These are phyloP conservation scores for Asterophora lycoperdoides DNA, from an alignment of 768 basidiomycete species.

Conservation along the genomic window DNA sequence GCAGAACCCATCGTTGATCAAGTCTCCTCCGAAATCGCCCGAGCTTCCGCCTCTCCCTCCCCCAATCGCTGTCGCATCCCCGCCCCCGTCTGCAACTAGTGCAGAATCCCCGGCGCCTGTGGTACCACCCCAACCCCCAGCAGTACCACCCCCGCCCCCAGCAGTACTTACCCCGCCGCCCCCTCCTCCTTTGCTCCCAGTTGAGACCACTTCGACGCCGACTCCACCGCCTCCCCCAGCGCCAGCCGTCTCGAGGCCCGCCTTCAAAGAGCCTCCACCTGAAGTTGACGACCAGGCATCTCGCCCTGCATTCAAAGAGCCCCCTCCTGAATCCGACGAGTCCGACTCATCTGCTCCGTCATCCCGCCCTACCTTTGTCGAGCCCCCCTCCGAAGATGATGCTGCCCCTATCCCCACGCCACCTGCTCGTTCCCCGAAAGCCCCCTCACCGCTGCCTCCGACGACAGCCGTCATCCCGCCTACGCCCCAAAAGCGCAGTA, in stretches of 20 bases:
- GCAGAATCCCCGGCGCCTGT: constrained; percentile 17
- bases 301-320: constrained; percentile 56
- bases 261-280: constrained; percentile 60
- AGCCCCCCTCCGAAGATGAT: constrained; percentile 30
- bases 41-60: constrained; percentile 28
- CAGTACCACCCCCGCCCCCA: constrained; percentile 18
- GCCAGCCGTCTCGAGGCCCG: constrained; percentile 20
- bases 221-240: constrained; percentile 20
- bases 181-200: constrained; percentile 26
- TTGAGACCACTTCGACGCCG: constrained; percentile 16
- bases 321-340: constrained; percentile 52
- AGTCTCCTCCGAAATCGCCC: constrained; percentile 30
- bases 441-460: constrained; percentile 34
- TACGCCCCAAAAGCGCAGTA: constrained; percentile 45
- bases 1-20: constrained; percentile 44
- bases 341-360: constrained; percentile 31
- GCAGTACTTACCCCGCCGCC: constrained; percentile 21
- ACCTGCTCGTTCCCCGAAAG: constrained; percentile 23
- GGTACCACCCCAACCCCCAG: no score
- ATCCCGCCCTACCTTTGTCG: constrained; percentile 36
- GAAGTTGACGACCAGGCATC: constrained; percentile 38
- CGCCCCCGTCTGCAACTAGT: constrained; percentile 18
- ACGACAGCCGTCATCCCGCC: constrained; percentile 47
- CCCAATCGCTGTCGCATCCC: constrained; percentile 14
- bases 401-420: constrained; percentile 17